These are phyloP conservation scores for Cordyceps fumosorosea DNA, from an alignment of 2,329 filamentous ascomycete genomes.

Conservation along the genomic window DNA sequence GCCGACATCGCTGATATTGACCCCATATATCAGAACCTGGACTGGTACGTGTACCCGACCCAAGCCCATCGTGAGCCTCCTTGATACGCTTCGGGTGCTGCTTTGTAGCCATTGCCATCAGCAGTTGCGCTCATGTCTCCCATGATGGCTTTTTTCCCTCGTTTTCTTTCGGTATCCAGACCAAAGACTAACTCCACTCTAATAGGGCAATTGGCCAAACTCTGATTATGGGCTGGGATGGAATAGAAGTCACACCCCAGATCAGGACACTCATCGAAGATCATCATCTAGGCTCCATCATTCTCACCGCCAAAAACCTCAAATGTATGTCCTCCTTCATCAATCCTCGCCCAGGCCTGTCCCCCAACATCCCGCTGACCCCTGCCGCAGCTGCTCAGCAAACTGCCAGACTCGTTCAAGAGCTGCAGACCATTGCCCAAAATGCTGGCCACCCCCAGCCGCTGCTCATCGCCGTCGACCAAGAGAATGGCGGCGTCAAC, in stretches of 20 bases:
- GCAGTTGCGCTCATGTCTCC: background rate
- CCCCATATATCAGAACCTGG: slow-evolving; percentile 67
- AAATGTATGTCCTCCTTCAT: slow-evolving; percentile 53
- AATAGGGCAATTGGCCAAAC: slow-evolving; percentile 65
- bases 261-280: slow-evolving; percentile 75
- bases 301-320: slow-evolving; percentile 77
- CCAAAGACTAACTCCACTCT: background rate
- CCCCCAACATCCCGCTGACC: slow-evolving; percentile 16
- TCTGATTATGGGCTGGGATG: slow-evolving; percentile 82
- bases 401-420: slow-evolving; percentile 78
- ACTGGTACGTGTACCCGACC: slow-evolving; percentile 52
- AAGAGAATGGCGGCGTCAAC: slow-evolving; percentile 97
- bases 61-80: slow-evolving; percentile 1
- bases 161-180: background rate
- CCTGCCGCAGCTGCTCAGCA: slow-evolving; percentile 71
- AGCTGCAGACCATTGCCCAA: slow-evolving; percentile 86
- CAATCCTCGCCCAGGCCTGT: background rate
- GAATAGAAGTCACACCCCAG: slow-evolving; percentile 74
- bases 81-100: background rate
- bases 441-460: slow-evolving; percentile 86
- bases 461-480: slow-evolving; percentile 83
- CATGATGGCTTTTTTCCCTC: background rate
- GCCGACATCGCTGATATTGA: slow-evolving; percentile 35
- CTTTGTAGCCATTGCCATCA: background rate
- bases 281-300: slow-evolving; percentile 81